Base-by-base conservation (phyloP, 2,329 filamentous ascomycete genomes). In the Hypoxylon sp. region DNA sequence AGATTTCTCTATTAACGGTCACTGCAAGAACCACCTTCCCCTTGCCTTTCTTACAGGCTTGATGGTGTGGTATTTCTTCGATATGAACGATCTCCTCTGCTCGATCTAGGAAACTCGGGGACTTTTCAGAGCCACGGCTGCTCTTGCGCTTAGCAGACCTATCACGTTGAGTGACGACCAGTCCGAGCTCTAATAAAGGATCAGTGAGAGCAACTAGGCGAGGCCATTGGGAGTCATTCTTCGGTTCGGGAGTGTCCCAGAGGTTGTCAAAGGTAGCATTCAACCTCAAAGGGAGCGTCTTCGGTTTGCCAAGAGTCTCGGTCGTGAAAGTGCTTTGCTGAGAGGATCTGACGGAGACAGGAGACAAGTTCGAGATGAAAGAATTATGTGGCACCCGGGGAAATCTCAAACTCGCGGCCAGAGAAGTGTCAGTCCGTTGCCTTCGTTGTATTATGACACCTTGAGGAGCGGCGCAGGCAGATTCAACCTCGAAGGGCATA, bases 401-500 rank as follows among this genome's bases (percentile, higher is more conserved):
- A 62, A 86, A 85, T 64, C 80, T 87, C 55, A 89, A 78, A 20
- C 86, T 83, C 20, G 86, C 80, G 4, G 86, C 80, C 1, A 81
- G 79, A 8, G 81, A 73, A 61, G 78, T 83, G 61, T 87, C 84
- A 8, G 80, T 76, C 61, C 83, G 84, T 42, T 89, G 82, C 75
- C 91, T 97, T 65, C 94, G 86, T 78, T 98, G 95, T 60, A 99
- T 87, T 18, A 99, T 85, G 51, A 98, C 85, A 24, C 96, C 96
- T 30, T 88, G 84, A 4, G 93, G 91, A 11, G 92, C 92, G 33
- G 95, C 89, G 77, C 94, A 93, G 28, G 92, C 93, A 55, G 88
- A 88, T 75, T 97, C 93, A 42, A 97, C 91, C 79, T 98, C 94
- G 75, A 99, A 99, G 1, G 95, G 95, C 74, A 99, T 88, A 76